Percentiles rank a stretch among this genome's conserved stretches.
Conservation (phyloP, 257 asterid species). For the Leonotis leonurus region DNA sequence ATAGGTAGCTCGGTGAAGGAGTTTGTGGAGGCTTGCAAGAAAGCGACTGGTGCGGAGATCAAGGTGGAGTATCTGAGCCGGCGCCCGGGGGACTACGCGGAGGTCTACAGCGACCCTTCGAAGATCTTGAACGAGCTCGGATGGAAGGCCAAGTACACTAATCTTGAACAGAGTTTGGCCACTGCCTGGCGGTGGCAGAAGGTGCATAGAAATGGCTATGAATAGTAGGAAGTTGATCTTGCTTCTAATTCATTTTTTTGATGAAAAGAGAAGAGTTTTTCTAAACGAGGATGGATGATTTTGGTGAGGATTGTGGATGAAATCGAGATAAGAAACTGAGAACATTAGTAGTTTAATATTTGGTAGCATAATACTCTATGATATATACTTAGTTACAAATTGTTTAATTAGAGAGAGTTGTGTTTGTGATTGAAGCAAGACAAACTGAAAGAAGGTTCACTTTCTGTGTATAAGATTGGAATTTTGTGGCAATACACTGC, state of each 20-base stretch:
- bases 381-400: background rate
- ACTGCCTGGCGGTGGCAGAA: slow-evolving; percentile 96
- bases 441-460: background rate
- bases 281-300: background rate
- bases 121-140: slow-evolving; percentile 59
- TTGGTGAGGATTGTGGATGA: background rate
- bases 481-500: background rate
- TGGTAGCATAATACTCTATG: too few species aligned
- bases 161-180: slow-evolving; percentile 64
- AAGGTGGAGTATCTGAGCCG: slow-evolving; percentile 63
- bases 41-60: slow-evolving; percentile 71
- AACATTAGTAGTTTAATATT: background rate
- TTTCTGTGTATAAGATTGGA: background rate
- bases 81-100: slow-evolving; percentile 83
- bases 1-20: slow-evolving; percentile 86
- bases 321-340: background rate
- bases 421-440: background rate
- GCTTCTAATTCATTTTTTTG: too few species aligned
- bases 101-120: slow-evolving; percentile 84
- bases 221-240: too few species aligned
- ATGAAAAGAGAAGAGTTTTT: background rate
- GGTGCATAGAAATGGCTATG: slow-evolving; percentile 68
- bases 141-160: slow-evolving; percentile 65
- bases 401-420: background rate
- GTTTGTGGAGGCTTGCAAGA: slow-evolving; percentile 86